Conservation (phyloP, 2,329 filamentous ascomycete species). For the Verticillium nubilum region DNA sequence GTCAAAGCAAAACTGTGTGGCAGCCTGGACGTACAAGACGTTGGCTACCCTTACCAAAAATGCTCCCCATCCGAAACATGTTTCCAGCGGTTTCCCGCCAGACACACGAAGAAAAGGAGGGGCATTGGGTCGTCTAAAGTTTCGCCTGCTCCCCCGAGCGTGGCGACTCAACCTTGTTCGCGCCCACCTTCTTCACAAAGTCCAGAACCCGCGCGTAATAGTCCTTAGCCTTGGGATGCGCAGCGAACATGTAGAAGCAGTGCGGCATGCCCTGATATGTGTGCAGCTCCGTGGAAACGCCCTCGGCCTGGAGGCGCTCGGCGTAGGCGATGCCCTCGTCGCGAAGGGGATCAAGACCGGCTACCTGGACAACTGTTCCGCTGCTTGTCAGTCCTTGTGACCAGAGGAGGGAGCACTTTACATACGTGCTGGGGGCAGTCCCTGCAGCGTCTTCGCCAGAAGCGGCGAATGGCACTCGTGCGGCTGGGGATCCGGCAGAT, state of each 20-base stretch:
- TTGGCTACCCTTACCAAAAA: neutral
- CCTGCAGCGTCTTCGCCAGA: conserved; percentile 22
- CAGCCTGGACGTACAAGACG: neutral
- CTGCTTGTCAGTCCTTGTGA: neutral
- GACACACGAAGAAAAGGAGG: neutral
- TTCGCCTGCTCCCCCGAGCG: conserved; percentile 1
- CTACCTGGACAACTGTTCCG: conserved; percentile 25
- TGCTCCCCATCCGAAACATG: neutral
- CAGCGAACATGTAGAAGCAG: conserved; percentile 19
- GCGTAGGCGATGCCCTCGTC: conserved; percentile 33
- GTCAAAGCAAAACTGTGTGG: neutral
- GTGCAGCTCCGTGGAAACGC: conserved; percentile 24
- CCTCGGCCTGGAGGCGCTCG: conserved; percentile 24
- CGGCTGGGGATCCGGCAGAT: conserved; percentile 20
- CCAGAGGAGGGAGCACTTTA: neutral
- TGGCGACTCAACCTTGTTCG: neutral
- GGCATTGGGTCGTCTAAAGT: neutral
- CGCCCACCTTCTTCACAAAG: conserved; percentile 10
- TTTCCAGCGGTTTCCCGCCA: neutral
- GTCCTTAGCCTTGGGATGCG: conserved; percentile 9
- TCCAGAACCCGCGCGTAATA: conserved; percentile 14
- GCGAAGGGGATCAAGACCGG: conserved; percentile 27
- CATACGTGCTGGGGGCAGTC: conserved; percentile 27
- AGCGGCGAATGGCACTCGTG: conserved; percentile 24
- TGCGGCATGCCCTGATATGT: conserved; percentile 29